Conservation (phyloP, 805 yeast genomes). For the Sungouiozyma intestinalis region DNA sequence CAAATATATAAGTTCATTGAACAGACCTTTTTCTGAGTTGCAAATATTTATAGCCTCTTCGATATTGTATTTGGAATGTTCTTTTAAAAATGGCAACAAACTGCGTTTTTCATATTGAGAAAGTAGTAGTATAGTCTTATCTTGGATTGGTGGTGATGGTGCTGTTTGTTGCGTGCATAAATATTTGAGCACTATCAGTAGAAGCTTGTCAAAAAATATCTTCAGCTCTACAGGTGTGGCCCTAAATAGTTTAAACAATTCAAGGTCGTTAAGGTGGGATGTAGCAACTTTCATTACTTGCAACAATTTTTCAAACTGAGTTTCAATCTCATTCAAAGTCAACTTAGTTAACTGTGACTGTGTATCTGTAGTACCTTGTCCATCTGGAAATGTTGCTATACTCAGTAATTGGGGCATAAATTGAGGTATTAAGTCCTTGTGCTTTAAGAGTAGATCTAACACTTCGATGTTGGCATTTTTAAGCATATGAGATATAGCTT, state of each 20-base stretch:
- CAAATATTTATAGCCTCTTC: constrained; percentile 62
- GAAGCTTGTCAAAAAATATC: constrained; percentile 35
- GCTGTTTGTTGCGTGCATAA: constrained; percentile 48
- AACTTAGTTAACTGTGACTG: constrained; percentile 28
- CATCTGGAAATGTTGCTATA: constrained; percentile 36
- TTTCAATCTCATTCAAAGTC: constrained; percentile 26
- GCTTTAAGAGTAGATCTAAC: constrained; percentile 45
- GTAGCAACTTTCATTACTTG: constrained; percentile 49
- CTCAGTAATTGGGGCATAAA: constrained; percentile 41
- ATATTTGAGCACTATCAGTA: constrained; percentile 55
- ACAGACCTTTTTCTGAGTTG: constrained; percentile 31
- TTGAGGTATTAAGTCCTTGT: constrained; percentile 47
- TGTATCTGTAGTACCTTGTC: constrained; percentile 25
- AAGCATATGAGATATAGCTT: constrained; percentile 58
- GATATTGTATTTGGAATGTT: constrained; percentile 53
- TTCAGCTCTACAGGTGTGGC: constrained; percentile 11
- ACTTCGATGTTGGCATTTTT: constrained; percentile 43
- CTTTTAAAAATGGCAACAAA: constrained; percentile 52
- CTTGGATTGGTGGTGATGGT: constrained; percentile 47
- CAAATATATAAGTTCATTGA: constrained; percentile 69
- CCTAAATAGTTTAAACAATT: constrained; percentile 40
- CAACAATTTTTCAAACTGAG: constrained; percentile 36
- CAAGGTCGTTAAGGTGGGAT: constrained; percentile 50
- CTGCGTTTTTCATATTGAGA: constrained; percentile 45
- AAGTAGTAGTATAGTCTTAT: constrained; percentile 54